Base-by-base conservation (phyloP, 2,329 filamentous ascomycete species). In the Cephalotrichum gorgonifer region DNA sequence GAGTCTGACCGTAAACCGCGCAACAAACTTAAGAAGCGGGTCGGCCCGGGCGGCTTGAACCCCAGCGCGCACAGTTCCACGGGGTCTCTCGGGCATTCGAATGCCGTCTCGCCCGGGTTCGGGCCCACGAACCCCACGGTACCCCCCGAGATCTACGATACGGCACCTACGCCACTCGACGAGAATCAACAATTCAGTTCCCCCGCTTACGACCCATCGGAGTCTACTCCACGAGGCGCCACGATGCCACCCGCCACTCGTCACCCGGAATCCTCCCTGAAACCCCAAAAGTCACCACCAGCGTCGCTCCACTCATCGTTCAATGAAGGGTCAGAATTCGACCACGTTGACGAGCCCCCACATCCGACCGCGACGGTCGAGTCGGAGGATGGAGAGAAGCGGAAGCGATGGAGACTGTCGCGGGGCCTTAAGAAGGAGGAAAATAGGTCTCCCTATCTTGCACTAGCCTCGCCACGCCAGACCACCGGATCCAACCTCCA, bases 11-110 rank as follows among this genome's bases (percentile, higher is more conserved):
- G 77, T 57, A 79, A 86, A 43, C 85, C 84, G 61, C 88, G 89
- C 0, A 96, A 95, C 60, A 95, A 96, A 65, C 71, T 98, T 47
- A 86, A 85, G 64, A 95, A 88, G 65, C 76, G 83, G 54, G 71
- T 86, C 49, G 83, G 86, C 0, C 83, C 81, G 39, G 88, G 86
- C 59, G 68, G 85, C 56, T 84, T 83, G 20, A 43, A 48, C 27
- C 35, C 26, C 35, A 96, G 91, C 61, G 90, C 91, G 0, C 89
- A 95, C 54, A 96, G 90, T 60, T 97, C 93, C 15, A 85, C 79
- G 6, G 79, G 86, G 15, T 96, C 90, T 7, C 70, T 95, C 15
- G 63, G 69, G 6, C 62, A 64, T 35, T 72, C 70, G 12, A 63
- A 67, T 41, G 60, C 66, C 9, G 63, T 65, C 2, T 77, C 76